Conservation (phyloP, 129 eudicot species). For the Tanacetum coccineum region DNA sequence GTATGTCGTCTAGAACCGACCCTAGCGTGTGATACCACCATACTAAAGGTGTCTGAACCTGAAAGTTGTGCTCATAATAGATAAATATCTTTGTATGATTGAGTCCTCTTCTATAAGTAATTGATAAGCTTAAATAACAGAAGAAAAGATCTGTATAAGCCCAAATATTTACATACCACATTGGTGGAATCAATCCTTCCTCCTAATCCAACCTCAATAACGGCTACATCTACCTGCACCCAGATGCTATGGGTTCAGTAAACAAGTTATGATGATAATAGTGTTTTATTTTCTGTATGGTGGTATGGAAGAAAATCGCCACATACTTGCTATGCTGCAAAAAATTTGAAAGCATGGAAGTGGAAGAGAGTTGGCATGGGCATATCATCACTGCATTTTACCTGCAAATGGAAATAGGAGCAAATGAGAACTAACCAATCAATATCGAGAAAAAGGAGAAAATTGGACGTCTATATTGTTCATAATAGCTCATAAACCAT, state of each 20-base stretch:
- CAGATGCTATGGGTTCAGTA: conserved; percentile 8
- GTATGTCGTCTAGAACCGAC: conserved; percentile 91
- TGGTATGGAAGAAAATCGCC: conserved; percentile 6
- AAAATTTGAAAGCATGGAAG: conserved; percentile 86
- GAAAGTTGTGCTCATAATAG: conserved; percentile 26
- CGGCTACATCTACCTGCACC: conserved; percentile 86
- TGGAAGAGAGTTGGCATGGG: conserved; percentile 96
- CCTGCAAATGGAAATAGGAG: conserved; percentile 41
- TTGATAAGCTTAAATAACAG: no score
- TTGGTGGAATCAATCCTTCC: conserved; percentile 93
- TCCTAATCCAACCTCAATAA: conserved; percentile 94
- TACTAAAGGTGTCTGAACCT: conserved; percentile 82
- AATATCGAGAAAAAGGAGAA: conserved; percentile 4
- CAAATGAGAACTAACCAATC: conserved; percentile 12
- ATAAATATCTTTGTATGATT: conserved; percentile 6
- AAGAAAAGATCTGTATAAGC: no score
- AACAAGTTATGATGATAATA: conserved; percentile 5
- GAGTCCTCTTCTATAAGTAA: no score
- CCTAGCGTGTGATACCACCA: conserved; percentile 96
- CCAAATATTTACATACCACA: conserved; percentile 57
- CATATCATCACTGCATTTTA: conserved; percentile 53
- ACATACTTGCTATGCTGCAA: conserved; percentile 73
- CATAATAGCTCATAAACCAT: conserved; percentile 5
- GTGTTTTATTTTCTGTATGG: neutral
- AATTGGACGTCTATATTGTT: neutral